A percentile compares a stretch with the other conserved stretches of the same genome.
phyloP scores from a whole-genome alignment of 2,329 filamentous ascomycete species.

The Ceratocystis lukuohia region DNA sequence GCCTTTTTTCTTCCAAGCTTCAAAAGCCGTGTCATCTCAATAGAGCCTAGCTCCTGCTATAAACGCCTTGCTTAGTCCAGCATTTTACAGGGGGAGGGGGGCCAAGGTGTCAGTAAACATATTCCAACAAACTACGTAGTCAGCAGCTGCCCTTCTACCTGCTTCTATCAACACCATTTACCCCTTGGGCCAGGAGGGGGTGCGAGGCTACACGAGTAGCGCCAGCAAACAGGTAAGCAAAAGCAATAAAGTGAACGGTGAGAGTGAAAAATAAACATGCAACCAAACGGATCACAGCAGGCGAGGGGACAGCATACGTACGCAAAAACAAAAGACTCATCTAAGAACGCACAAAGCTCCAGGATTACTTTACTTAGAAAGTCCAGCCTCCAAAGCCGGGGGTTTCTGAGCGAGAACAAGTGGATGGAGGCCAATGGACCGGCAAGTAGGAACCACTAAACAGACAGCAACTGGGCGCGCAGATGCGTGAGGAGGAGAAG shows the following conservation, averaged over 20 bases:
- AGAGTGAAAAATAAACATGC: neutral
- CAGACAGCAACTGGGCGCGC: neutral
- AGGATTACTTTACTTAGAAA: neutral
- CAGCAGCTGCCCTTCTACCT: neutral
- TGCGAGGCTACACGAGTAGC: neutral
- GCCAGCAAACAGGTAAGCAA: no score
- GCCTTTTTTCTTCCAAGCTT: neutral
- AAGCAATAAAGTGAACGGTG: no score
- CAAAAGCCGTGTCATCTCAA: neutral
- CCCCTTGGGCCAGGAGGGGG: neutral
- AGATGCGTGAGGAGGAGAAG: neutral
- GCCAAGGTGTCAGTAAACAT: neutral
- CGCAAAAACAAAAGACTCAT: neutral
- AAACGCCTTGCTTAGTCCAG: neutral
- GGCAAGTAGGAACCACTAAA: neutral
- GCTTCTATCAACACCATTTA: neutral
- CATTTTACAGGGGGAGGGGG: neutral
- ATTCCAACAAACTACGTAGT: neutral
- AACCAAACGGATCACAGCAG: neutral
- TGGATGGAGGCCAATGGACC: neutral
- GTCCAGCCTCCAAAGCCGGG: neutral
- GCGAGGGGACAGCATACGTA: neutral
- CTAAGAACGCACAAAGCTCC: neutral
- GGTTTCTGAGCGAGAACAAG: no score
- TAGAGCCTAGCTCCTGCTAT: neutral